Conservation (phyloP, 345 rosid genomes). For the Iberis pinnata region DNA sequence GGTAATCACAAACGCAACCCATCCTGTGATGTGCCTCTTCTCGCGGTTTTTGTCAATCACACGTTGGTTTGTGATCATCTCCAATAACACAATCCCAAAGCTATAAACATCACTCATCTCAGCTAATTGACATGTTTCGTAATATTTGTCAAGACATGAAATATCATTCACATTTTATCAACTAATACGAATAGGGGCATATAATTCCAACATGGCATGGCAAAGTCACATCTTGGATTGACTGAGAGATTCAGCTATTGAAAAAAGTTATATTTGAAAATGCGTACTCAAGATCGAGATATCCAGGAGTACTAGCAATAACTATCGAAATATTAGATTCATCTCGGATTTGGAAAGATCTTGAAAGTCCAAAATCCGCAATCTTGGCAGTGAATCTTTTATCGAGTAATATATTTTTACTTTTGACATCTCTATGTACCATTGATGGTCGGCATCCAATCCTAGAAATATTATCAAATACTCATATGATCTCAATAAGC, state of each 20-base stretch:
- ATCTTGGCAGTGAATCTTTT: no score
- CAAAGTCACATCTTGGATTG: no score
- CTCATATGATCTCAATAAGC: no score
- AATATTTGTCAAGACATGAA: conserved; percentile 6
- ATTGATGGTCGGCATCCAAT: no score
- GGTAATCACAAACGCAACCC: conserved; percentile 27
- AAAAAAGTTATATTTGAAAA: background rate
- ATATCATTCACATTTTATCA: background rate
- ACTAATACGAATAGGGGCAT: no score
- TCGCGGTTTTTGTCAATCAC: conserved; percentile 23
- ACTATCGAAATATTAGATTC: conserved; percentile 9
- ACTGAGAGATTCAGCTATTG: background rate
- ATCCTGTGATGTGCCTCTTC: conserved; percentile 25
- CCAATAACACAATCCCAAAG: conserved; percentile 24
- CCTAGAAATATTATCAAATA: no score
- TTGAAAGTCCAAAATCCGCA: conserved; percentile 25
- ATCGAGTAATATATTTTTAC: no score
- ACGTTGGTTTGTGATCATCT: conserved; percentile 39
- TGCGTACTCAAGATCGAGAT: conserved; percentile 26
- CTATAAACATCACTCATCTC: conserved; percentile 40
- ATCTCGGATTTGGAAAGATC: conserved; percentile 17
- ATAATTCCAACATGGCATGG: no score
- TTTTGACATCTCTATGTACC: no score
- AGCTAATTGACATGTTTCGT: conserved; percentile 23
- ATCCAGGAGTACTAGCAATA: background rate